phyloP scores from a whole-genome alignment of 148 eudicot species.

The Pharnaceum exiguum region DNA sequence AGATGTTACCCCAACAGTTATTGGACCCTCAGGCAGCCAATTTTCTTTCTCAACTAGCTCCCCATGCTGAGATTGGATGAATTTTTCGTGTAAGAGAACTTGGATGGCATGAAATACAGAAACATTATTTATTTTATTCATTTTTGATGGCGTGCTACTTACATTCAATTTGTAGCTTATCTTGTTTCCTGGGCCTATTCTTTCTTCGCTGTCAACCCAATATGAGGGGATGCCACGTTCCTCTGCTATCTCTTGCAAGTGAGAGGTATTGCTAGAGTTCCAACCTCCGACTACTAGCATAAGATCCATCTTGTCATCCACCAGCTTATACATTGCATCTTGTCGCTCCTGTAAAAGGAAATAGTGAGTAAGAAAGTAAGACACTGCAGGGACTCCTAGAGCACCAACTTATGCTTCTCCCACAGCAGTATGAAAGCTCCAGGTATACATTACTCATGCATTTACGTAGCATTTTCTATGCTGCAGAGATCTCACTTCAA shows the following conservation, averaged over 20 bases:
- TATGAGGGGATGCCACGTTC: conserved; percentile 89
- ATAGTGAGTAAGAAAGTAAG: background rate
- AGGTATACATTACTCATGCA: too few relatives aligned
- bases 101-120: background rate
- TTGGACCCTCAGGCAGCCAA: conserved; percentile 84
- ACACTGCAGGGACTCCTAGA: background rate
- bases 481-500: too few relatives aligned
- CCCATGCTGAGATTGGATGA: conserved; percentile 59
- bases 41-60: conserved; percentile 93
- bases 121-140: background rate
- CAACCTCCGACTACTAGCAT: conserved; percentile 96
- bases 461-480: too few relatives aligned
- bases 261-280: conserved; percentile 99
- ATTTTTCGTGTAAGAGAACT: conserved; percentile 8
- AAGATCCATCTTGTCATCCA: conserved; percentile 68
- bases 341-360: conserved; percentile 71
- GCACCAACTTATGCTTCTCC: background rate
- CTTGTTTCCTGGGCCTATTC: conserved; percentile 91
- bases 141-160: too few relatives aligned
- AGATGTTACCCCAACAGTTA: conserved; percentile 82
- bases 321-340: conserved; percentile 98
- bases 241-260: conserved; percentile 92
- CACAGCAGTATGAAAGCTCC: too few relatives aligned
- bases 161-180: conserved; percentile 70
- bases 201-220: conserved; percentile 84